phyloP scores from a whole-genome alignment of 1,284 basidiomycete genomes.

The Volvariella surrecta region DNA sequence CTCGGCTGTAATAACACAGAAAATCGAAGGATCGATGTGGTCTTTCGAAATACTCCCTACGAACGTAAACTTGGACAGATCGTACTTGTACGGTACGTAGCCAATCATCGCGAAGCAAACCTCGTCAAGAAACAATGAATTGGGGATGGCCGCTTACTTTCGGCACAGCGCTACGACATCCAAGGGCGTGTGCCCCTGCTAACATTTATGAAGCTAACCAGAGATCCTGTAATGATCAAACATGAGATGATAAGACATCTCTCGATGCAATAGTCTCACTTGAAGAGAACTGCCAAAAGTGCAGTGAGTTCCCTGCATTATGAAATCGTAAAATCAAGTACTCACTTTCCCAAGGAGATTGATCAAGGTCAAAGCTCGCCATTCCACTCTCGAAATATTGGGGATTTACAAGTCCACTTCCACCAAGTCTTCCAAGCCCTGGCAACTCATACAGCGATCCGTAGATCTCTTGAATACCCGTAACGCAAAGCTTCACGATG shows the following conservation, averaged over 20 bases:
- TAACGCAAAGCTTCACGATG: conserved; percentile 1
- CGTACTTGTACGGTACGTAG: too few relatives aligned
- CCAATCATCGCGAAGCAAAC: too few relatives aligned
- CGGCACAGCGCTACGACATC: conserved; percentile 69
- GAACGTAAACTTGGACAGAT: too few relatives aligned
- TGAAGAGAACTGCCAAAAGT: too few relatives aligned
- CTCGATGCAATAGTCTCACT: too few relatives aligned
- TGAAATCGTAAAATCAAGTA: conserved; percentile 7
- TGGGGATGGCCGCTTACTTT: too few relatives aligned
- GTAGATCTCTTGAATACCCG: conserved; percentile 54
- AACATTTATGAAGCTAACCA: conserved; percentile 46
- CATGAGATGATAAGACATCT: conserved; percentile 4
- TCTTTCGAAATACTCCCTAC: too few relatives aligned
- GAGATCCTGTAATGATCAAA: conserved; percentile 32
- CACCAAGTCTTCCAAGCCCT: conserved; percentile 59
- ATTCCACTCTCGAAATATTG: conserved; percentile 59
- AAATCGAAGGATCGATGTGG: too few relatives aligned
- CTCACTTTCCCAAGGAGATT: conserved; percentile 49
- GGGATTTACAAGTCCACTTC: conserved; percentile 51
- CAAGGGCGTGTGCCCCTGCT: conserved; percentile 62
- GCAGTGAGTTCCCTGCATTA: background rate
- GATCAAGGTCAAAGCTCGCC: conserved; percentile 57
- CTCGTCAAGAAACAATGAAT: too few relatives aligned
- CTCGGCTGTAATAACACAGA: conserved; percentile 56
- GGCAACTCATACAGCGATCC: conserved; percentile 59